phyloP scores from a whole-genome alignment of 2,329 filamentous ascomycete genomes.

The Furcasterigmium sp. region DNA sequence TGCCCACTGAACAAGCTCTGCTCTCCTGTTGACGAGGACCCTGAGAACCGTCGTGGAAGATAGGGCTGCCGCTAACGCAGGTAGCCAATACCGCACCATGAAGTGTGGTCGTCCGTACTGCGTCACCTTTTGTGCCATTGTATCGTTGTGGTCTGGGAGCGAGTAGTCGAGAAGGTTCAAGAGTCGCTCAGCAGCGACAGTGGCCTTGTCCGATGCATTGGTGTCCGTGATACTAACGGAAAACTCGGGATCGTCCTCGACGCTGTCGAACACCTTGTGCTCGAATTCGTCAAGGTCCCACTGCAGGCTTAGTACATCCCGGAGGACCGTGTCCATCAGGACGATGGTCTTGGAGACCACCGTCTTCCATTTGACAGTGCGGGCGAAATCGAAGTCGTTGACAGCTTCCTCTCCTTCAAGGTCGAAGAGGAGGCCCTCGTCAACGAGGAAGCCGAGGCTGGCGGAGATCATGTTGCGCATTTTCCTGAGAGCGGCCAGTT shows the following conservation, averaged over 20 bases:
- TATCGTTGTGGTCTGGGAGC: slow-evolving; percentile 60
- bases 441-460: slow-evolving; percentile 79
- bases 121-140: slow-evolving; percentile 49
- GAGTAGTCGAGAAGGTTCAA: slow-evolving; percentile 63
- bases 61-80: slow-evolving; percentile 62
- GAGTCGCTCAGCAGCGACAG: slow-evolving; percentile 61
- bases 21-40: slow-evolving; percentile 67
- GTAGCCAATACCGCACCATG: slow-evolving; percentile 84
- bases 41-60: slow-evolving; percentile 85
- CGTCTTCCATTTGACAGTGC: slow-evolving; percentile 56
- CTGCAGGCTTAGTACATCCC: slow-evolving; percentile 62
- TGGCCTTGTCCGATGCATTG: slow-evolving; percentile 40
- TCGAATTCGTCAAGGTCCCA: slow-evolving; percentile 59
- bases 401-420: slow-evolving; percentile 47
- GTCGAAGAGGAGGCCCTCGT: slow-evolving; percentile 72
- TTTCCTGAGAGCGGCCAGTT: slow-evolving; percentile 65
- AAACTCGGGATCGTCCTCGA: slow-evolving; percentile 56
- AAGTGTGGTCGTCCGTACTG: slow-evolving; percentile 71
- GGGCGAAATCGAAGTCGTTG: slow-evolving; percentile 44
- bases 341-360: slow-evolving; percentile 75
- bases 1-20: slow-evolving; percentile 77
- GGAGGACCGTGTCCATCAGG: slow-evolving; percentile 80
- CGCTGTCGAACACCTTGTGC: slow-evolving; percentile 57
- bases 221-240: slow-evolving; percentile 45
- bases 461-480: slow-evolving; percentile 78